Evolutionary conservation across 1,284 basidiomycete genomes (phyloP).

Genomic region (Cryptococcus amylolentus): DNA sequence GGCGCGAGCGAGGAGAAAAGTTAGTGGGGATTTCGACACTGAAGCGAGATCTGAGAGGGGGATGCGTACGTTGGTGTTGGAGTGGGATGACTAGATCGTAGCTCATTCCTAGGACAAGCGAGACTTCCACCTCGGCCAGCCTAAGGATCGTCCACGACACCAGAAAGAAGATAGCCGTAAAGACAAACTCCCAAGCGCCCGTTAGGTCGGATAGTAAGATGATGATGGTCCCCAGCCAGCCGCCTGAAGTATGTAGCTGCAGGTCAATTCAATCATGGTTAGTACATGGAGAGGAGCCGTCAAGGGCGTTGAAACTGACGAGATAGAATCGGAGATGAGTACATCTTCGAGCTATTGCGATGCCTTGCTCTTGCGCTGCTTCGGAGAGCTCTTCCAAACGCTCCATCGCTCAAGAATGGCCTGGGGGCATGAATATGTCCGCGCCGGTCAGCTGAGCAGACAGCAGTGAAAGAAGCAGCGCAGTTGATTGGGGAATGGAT

Average conservation of each 20-base stretch:
- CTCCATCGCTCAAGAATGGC: no score
- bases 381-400: background rate
- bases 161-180: constrained; percentile 20
- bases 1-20: background rate
- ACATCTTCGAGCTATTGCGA: constrained; percentile 6
- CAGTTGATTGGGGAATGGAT: no score
- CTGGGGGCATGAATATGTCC: no score
- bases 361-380: background rate
- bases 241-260: constrained; percentile 32
- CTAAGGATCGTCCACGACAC: constrained; percentile 24
- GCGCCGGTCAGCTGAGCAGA: no score
- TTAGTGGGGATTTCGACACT: background rate
- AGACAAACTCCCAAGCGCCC: constrained; percentile 26
- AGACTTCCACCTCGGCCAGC: constrained; percentile 13
- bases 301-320: constrained; percentile 4
- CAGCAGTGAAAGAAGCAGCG: no score
- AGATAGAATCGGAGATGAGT: constrained; percentile 11
- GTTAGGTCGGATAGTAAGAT: constrained; percentile 13
- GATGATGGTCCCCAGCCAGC: constrained; percentile 29
- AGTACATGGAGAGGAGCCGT: background rate
- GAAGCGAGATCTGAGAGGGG: background rate
- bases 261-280: background rate
- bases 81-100: constrained; percentile 30
- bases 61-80: constrained; percentile 12
- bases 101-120: constrained; percentile 21